phyloP scores from a whole-genome alignment of 2,329 filamentous ascomycete genomes.

The Ascochyta clinopodiicola region DNA sequence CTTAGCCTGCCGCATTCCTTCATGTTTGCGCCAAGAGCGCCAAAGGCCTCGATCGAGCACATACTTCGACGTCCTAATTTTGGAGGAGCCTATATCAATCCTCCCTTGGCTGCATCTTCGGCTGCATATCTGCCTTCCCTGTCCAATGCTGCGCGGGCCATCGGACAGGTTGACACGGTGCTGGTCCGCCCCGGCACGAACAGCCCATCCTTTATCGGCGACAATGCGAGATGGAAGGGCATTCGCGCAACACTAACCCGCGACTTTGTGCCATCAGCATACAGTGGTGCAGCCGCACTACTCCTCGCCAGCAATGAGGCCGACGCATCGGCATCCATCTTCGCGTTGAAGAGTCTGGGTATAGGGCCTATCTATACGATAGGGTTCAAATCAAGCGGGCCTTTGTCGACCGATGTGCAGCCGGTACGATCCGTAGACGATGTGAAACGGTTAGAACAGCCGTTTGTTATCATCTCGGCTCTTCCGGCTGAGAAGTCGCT shows the following conservation, averaged over 20 bases:
- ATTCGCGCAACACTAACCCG: slow-evolving; percentile 81
- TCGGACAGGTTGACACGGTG: slow-evolving; percentile 83
- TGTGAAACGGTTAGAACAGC: slow-evolving; percentile 78
- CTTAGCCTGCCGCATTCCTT: slow-evolving; percentile 87
- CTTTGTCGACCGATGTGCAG: slow-evolving; percentile 70
- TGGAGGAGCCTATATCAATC: slow-evolving; percentile 82
- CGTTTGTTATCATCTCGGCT: slow-evolving; percentile 82
- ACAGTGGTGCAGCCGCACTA: slow-evolving; percentile 75
- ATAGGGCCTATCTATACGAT: slow-evolving; percentile 84
- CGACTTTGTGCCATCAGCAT: slow-evolving; percentile 83
- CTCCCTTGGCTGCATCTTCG: slow-evolving; percentile 65
- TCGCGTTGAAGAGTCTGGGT: slow-evolving; percentile 76
- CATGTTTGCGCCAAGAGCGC: slow-evolving; percentile 73
- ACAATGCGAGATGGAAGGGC: slow-evolving; percentile 86
- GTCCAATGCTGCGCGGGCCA: slow-evolving; percentile 77
- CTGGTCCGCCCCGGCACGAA: slow-evolving; percentile 62
- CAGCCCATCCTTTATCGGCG: slow-evolving; percentile 66
- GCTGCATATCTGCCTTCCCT: slow-evolving; percentile 67
- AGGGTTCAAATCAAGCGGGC: slow-evolving; percentile 69
- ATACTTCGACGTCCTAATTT: slow-evolving; percentile 77
- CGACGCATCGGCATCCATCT: slow-evolving; percentile 79
- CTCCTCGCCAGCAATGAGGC: slow-evolving; percentile 75
- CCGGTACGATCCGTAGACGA: slow-evolving; percentile 75
- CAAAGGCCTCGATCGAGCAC: slow-evolving; percentile 71
- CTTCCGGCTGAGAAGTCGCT: slow-evolving; percentile 79